These are phyloP conservation scores for Pulveroboletus sp. DNA, from an alignment of 768 basidiomycete genomes.

Conservation along the genomic window DNA sequence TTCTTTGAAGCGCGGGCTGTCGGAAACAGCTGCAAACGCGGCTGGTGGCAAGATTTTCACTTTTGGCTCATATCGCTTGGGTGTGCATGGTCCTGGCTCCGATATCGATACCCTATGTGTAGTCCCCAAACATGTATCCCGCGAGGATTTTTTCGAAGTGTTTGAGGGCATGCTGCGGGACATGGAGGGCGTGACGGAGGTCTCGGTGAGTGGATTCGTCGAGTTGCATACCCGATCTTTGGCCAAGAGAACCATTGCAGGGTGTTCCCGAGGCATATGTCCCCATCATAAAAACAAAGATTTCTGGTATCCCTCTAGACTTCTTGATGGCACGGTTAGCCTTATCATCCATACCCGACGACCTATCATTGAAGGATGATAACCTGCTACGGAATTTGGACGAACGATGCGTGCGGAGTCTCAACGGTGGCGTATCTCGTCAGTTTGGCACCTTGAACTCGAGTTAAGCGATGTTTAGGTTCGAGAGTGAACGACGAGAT, in stretches of 20 bases:
- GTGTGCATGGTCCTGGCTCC: constrained; percentile 91
- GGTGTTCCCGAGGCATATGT: constrained; percentile 97
- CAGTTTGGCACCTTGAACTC: neutral
- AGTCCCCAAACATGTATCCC: constrained; percentile 91
- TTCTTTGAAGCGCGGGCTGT: constrained; percentile 73
- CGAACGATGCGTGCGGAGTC: constrained; percentile 90
- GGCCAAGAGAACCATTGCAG: constrained; percentile 37
- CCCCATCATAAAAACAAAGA: constrained; percentile 88
- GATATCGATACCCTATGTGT: constrained; percentile 99
- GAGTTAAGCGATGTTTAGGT: constrained; percentile 44
- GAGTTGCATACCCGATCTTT: neutral
- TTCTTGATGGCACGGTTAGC: constrained; percentile 89
- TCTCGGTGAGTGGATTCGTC: constrained; percentile 60
- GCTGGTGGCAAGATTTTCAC: constrained; percentile 99
- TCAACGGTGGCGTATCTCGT: constrained; percentile 57
- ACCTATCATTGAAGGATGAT: constrained; percentile 85
- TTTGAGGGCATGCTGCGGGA: constrained; percentile 88
- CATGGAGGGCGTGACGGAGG: constrained; percentile 78
- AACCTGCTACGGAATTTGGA: constrained; percentile 89
- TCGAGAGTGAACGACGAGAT: constrained; percentile 96
- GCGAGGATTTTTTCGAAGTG: constrained; percentile 92
- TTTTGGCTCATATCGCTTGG: constrained; percentile 96
- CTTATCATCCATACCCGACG: constrained; percentile 85
- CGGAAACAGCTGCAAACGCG: constrained; percentile 79
- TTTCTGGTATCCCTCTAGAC: constrained; percentile 90